Evolutionary conservation across 495 filamentous ascomycete genomes (phyloP), one percentile per base, ranked within the genome.

Genomic region (Daldinia grandis): DNA sequence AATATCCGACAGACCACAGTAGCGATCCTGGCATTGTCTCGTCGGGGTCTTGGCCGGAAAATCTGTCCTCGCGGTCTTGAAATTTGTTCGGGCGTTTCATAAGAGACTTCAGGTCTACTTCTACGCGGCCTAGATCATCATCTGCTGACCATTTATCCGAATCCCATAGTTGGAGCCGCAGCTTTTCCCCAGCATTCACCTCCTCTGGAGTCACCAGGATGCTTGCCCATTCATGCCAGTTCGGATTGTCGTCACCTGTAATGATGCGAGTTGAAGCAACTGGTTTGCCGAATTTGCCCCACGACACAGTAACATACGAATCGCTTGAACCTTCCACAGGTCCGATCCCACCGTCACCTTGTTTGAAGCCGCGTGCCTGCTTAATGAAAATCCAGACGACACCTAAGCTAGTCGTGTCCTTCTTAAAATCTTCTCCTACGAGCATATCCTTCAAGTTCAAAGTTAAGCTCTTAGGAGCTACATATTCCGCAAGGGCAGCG

Each of bases 271-370:
- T 92, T 44, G 86, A 87, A 60, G 75, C 83, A 50, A 89, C 78
- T 37, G 90, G 88, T 68, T 92, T 92, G 53, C 89, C 88, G 71
- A 92, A 91, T 66, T 92, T 93, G 15, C 87, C 89, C 88, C 91
- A 93, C 9, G 87, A 89, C 15, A 92, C 87, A 9, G 84, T 87
- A 27, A 92, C 87, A 72, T 92, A 93, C 1, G 86, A 79, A 76
- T 93, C 91, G 24, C 87, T 85, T 24, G 87, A 87, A 4, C 90
- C 89, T 65, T 86, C 82, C 33, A 90, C 58, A 6, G 81, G 78
- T 1, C 82, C 83, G 25, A 90, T 71, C 15, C 85, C 82, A 14
- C 81, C 80, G 73, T 93, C 91, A 3, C 88, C 90, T 62, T 87
- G 83, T 71, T 91, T 91, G 77, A 93, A 92, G 15, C 83, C 87